These are phyloP conservation scores for Leccinum barrowsii DNA, from an alignment of 768 basidiomycete species.

Conservation along the genomic window DNA sequence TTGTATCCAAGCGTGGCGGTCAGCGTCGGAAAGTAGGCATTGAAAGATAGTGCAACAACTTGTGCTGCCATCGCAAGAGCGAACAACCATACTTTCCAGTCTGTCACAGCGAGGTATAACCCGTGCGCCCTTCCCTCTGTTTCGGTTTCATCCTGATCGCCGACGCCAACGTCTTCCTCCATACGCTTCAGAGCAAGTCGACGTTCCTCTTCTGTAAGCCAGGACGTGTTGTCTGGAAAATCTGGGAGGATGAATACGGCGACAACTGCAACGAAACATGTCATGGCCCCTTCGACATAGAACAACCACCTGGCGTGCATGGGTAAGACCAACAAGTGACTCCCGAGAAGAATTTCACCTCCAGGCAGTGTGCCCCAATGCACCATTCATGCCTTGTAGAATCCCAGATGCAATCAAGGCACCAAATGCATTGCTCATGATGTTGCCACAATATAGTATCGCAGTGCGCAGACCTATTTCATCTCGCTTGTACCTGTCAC, in stretches of 20 bases:
- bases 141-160: constrained; percentile 49
- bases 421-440: constrained; percentile 56
- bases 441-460: constrained; percentile 47
- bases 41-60: constrained; percentile 62
- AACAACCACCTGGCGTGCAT: constrained; percentile 44
- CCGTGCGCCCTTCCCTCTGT: constrained; percentile 39
- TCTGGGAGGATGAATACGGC: constrained; percentile 49
- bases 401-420: constrained; percentile 48
- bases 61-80: constrained; percentile 42
- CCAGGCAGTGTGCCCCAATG: constrained; percentile 51
- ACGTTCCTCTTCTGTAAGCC: constrained; percentile 37
- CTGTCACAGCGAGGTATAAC: constrained; percentile 57
- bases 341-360: constrained; percentile 31
- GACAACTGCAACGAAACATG: constrained; percentile 42
- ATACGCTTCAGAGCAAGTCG: constrained; percentile 54
- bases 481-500: constrained; percentile 40
- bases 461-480: constrained; percentile 45
- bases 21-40: constrained; percentile 80
- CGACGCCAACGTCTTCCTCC: constrained; percentile 62
- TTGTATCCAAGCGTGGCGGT: constrained; percentile 67
- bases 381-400: constrained; percentile 45
- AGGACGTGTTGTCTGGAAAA: constrained; percentile 38
- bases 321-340: constrained; percentile 5
- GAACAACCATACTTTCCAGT: constrained; percentile 84
- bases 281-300: constrained; percentile 44